Conservation (phyloP, 768 basidiomycete genomes). For the Dendrothele bispora region DNA sequence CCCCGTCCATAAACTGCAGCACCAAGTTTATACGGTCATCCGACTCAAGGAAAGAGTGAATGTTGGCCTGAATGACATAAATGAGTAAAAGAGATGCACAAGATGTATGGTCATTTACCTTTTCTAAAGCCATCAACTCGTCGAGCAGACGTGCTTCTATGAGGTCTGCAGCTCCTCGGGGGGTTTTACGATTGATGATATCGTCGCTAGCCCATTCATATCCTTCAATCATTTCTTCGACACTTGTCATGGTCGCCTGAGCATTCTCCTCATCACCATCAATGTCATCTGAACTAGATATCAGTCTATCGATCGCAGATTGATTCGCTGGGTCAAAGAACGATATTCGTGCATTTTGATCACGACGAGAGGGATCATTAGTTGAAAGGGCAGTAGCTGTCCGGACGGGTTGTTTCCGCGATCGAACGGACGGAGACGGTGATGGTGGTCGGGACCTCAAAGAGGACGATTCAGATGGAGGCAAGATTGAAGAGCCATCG, state of each 20-base stretch:
- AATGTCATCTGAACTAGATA: slow-evolving; percentile 51
- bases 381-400: slow-evolving; percentile 29
- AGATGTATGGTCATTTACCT: slow-evolving; percentile 54
- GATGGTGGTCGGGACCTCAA: slow-evolving; percentile 11
- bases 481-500: slow-evolving; percentile 15
- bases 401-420: slow-evolving; percentile 25
- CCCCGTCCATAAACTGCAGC: slow-evolving; percentile 86
- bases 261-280: slow-evolving; percentile 71
- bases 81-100: too few species aligned
- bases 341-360: slow-evolving; percentile 72
- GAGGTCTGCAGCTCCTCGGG: slow-evolving; percentile 79
- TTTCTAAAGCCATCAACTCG: slow-evolving; percentile 91
- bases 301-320: slow-evolving; percentile 66
- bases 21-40: slow-evolving; percentile 90
- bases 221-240: slow-evolving; percentile 98
- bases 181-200: slow-evolving; percentile 62
- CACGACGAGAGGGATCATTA: slow-evolving; percentile 45
- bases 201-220: slow-evolving; percentile 94
- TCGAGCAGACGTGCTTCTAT: slow-evolving; percentile 89
- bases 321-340: slow-evolving; percentile 84
- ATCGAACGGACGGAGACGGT: slow-evolving; percentile 14
- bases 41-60: slow-evolving; percentile 95
- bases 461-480: slow-evolving; percentile 24
- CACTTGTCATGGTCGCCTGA: slow-evolving; percentile 83
- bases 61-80: slow-evolving; percentile 74